These are phyloP conservation scores for Schizophyllum amplum DNA, from an alignment of 1,284 basidiomycete species.

Conservation along the genomic window DNA sequence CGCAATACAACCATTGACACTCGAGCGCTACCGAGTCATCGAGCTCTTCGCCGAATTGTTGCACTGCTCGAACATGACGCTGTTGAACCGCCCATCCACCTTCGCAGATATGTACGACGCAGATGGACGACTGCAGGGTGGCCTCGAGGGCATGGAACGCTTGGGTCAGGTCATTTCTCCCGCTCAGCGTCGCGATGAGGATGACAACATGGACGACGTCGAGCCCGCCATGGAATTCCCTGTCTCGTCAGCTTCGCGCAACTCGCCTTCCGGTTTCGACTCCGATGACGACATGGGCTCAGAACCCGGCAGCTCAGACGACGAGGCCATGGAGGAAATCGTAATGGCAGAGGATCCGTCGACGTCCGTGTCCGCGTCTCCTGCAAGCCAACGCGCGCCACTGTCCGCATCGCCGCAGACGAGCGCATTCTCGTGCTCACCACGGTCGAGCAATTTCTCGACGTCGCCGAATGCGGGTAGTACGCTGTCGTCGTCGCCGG, in stretches of 20 bases:
- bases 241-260: slow-evolving; percentile 44
- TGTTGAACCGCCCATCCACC: slow-evolving; percentile 77
- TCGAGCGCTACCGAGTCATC: slow-evolving; percentile 95
- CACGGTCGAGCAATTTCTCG: slow-evolving; percentile 1
- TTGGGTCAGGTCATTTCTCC: slow-evolving; percentile 72
- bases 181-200: slow-evolving; percentile 45
- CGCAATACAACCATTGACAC: slow-evolving; percentile 74
- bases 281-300: slow-evolving; percentile 71
- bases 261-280: slow-evolving; percentile 49
- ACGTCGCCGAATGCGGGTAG: slow-evolving; percentile 18
- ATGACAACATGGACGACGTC: slow-evolving; percentile 54
- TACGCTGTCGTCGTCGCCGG: slow-evolving; percentile 20
- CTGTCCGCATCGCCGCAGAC: slow-evolving; percentile 3
- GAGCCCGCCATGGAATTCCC: slow-evolving; percentile 70
- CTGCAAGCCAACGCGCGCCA: slow-evolving; percentile 18
- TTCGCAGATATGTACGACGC: slow-evolving; percentile 68
- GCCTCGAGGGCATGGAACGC: slow-evolving; percentile 72
- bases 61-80: slow-evolving; percentile 97
- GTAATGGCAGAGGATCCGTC: slow-evolving; percentile 37
- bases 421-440: neutral
- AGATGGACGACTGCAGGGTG: slow-evolving; percentile 76
- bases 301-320: slow-evolving; percentile 57
- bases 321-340: slow-evolving; percentile 72
- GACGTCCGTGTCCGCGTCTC: too few relatives aligned
- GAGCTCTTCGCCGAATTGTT: slow-evolving; percentile 96